These are phyloP conservation scores for Phytophthora meadii DNA, from an alignment of 352 stramenopile genomes.

Conservation along the genomic window DNA sequence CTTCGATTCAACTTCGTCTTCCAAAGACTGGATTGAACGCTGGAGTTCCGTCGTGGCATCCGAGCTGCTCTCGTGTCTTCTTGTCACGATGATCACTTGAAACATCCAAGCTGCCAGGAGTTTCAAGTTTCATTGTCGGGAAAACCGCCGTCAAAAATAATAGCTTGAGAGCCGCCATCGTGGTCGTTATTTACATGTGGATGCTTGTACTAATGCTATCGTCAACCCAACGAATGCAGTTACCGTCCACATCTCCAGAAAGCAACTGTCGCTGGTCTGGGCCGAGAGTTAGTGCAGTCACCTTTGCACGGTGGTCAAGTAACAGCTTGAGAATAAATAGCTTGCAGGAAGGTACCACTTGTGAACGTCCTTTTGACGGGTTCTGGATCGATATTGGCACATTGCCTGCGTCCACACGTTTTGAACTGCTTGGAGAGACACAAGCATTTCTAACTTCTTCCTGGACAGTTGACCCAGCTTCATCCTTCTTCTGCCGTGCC, in stretches of 20 bases:
- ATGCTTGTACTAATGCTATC: slow-evolving; percentile 74
- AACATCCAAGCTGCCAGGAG: neutral
- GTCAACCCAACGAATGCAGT: slow-evolving; percentile 84
- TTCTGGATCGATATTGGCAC: slow-evolving; percentile 17
- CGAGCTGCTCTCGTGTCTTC: slow-evolving; percentile 2
- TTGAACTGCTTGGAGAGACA: slow-evolving; percentile 9
- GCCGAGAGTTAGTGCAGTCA: slow-evolving; percentile 67
- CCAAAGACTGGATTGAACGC: neutral
- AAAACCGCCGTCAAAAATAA: slow-evolving; percentile 35
- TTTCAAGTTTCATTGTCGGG: slow-evolving; percentile 12
- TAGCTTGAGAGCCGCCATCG: neutral
- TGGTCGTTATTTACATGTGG: slow-evolving; percentile 40
- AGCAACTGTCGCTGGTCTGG: slow-evolving; percentile 72
- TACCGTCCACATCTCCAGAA: slow-evolving; percentile 68
- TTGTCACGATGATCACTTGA: slow-evolving; percentile 1
- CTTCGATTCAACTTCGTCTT: neutral
- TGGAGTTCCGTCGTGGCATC: neutral
- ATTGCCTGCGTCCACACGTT: neutral
- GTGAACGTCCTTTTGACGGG: slow-evolving; percentile 32
- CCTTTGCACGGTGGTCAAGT: slow-evolving; percentile 63
- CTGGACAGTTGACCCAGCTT: neutral
- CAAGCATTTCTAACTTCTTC: slow-evolving; percentile 4
- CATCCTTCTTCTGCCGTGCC: slow-evolving; percentile 35
- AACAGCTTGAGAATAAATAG: slow-evolving; percentile 82
- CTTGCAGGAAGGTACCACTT: slow-evolving; percentile 68